Conservation (phyloP, 192 early-diverging fungal genomes). For the Dissophora globulifera region DNA sequence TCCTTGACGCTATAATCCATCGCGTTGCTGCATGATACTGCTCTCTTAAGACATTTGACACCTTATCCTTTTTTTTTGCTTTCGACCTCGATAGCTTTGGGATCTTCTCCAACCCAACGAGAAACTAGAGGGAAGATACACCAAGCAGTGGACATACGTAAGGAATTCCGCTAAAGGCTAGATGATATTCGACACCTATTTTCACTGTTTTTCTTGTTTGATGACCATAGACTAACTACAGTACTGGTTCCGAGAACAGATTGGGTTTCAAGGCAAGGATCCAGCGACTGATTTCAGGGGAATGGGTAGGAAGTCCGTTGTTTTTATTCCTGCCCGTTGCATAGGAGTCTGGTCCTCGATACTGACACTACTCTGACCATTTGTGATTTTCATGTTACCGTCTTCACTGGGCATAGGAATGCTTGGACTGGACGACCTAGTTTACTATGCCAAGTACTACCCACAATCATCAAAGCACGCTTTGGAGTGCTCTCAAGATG, state of each 20-base stretch:
- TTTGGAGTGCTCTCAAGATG: constrained; percentile 69
- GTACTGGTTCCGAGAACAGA: constrained; percentile 44
- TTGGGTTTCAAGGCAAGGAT: constrained; percentile 88
- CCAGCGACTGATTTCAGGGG: constrained; percentile 89
- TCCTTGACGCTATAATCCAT: too few relatives aligned
- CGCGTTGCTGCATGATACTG: too few relatives aligned
- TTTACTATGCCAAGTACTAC: constrained; percentile 72
- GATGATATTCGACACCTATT: too few relatives aligned
- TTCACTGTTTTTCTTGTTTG: too few relatives aligned
- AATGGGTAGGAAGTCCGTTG: constrained; percentile 79
- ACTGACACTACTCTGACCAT: too few relatives aligned
- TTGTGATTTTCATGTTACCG: too few relatives aligned
- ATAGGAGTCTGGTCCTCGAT: too few relatives aligned
- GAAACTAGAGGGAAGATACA: constrained; percentile 55
- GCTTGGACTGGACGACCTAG: constrained; percentile 76
- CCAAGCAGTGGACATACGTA: constrained; percentile 72
- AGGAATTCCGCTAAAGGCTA: background rate
- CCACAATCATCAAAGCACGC: constrained; percentile 61
- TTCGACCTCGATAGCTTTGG: constrained; percentile 65
- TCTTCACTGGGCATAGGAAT: constrained; percentile 65
- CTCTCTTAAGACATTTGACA: too few relatives aligned
- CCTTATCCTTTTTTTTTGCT: too few relatives aligned
- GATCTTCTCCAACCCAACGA: constrained; percentile 66
- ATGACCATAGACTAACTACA: too few relatives aligned
- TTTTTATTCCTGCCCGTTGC: too few relatives aligned